Conservation (phyloP, 352 stramenopile genomes). For the Phytophthora melonis region DNA sequence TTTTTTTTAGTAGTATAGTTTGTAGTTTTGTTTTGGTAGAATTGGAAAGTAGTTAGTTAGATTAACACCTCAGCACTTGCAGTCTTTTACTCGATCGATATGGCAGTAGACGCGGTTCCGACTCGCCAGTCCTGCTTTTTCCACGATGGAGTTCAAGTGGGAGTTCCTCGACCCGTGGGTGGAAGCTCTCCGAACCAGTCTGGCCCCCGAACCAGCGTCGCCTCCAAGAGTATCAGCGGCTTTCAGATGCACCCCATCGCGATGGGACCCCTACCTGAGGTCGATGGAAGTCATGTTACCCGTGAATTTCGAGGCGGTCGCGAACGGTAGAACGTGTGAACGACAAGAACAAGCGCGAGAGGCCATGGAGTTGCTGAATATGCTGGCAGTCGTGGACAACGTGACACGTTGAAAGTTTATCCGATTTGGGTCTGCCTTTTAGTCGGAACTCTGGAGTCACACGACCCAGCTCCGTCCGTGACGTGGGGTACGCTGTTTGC, state of each 20-base stretch:
- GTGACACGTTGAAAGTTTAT: too few species aligned
- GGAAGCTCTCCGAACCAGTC: not conserved
- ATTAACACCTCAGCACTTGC: not conserved
- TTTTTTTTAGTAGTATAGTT: slow-evolving; percentile 25
- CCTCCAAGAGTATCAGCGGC: not conserved
- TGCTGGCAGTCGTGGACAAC: not conserved
- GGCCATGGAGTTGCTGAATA: not conserved
- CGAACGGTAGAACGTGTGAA: not conserved
- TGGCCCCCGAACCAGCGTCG: not conserved
- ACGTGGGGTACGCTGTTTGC: too few species aligned
- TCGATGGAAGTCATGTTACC: not conserved
- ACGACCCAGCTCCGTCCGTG: too few species aligned
- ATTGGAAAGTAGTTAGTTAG: slow-evolving; percentile 12
- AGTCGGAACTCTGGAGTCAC: too few species aligned
- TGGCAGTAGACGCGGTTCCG: not conserved
- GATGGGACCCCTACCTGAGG: not conserved
- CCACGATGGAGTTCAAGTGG: not conserved
- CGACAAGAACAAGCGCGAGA: not conserved
- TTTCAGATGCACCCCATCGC: not conserved
- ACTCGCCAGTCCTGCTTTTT: not conserved
- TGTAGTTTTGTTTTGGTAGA: slow-evolving; percentile 26
- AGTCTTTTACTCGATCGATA: not conserved
- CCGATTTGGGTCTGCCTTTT: too few species aligned
- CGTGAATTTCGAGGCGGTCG: not conserved
- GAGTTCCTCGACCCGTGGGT: not conserved